Evolutionary conservation across 1,284 basidiomycete genomes (phyloP).

Genomic region (Sphagnurus paluster): DNA sequence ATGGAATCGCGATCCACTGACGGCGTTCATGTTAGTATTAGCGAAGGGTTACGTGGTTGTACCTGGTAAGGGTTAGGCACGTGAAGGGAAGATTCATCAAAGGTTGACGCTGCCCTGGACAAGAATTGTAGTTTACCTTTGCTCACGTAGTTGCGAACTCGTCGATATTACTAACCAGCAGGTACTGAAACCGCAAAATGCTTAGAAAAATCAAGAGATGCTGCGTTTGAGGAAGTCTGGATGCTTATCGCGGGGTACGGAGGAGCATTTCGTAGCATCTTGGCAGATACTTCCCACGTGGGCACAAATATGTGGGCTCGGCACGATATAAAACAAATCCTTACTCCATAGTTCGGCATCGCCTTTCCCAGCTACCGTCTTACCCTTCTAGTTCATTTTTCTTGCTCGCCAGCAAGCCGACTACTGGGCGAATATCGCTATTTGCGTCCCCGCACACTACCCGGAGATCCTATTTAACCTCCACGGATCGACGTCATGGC

Average conservation of each 20-base stretch:
- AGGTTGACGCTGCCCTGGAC: no score
- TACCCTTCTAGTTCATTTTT: constrained; percentile 3
- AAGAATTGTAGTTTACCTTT: no score
- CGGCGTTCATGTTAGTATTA: constrained; percentile 1
- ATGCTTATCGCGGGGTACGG: not conserved
- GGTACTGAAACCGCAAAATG: no score
- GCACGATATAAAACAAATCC: constrained; percentile 20
- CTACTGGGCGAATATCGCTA: constrained; percentile 22
- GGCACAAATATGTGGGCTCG: constrained; percentile 13
- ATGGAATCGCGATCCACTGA: not conserved
- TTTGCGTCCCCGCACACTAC: constrained; percentile 12
- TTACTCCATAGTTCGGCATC: constrained; percentile 4
- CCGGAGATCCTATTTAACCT: constrained; percentile 6
- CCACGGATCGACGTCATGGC: constrained; percentile 22
- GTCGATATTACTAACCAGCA: no score
- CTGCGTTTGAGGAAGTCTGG: not conserved
- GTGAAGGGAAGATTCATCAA: constrained; percentile 2
- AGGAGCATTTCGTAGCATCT: no score
- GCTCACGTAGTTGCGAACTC: no score
- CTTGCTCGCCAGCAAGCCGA: constrained; percentile 5
- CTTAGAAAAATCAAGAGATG: no score
- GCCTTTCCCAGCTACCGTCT: constrained; percentile 8
- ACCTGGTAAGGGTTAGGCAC: not conserved
- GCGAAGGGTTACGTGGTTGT: not conserved
- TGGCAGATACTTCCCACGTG: constrained; percentile 12